These are phyloP conservation scores for Trametes sanguinea DNA, from an alignment of 768 basidiomycete species.

Conservation along the genomic window DNA sequence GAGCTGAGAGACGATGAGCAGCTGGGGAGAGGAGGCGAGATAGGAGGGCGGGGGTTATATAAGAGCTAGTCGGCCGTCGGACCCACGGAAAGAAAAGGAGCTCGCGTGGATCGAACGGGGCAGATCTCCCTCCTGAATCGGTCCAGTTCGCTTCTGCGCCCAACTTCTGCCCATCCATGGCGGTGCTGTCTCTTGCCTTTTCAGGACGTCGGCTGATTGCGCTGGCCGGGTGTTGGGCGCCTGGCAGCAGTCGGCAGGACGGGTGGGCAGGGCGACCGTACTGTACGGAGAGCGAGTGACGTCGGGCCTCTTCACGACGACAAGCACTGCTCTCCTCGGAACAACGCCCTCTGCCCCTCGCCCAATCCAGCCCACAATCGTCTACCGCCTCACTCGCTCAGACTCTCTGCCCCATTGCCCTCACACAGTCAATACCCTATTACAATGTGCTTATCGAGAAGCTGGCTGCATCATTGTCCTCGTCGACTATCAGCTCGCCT, in stretches of 20 bases:
- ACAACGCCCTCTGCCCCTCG: constrained; percentile 7
- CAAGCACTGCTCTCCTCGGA: constrained; percentile 4
- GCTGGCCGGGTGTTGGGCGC: background rate
- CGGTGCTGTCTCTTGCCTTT: constrained; percentile 1
- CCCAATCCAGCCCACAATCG: background rate
- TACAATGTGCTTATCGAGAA: too few species aligned
- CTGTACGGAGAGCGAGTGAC: constrained; percentile 3
- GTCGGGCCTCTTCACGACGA: background rate
- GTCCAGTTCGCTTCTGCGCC: too few species aligned
- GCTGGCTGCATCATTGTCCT: too few species aligned
- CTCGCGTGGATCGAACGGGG: too few species aligned
- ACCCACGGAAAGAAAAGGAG: background rate
- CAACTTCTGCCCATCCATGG: background rate
- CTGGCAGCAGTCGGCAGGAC: too few species aligned
- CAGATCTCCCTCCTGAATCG: too few species aligned
- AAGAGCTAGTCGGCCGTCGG: background rate
- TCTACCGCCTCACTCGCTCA: background rate
- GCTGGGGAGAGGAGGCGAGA: background rate
- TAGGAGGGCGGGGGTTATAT: background rate
- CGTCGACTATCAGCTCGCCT: background rate
- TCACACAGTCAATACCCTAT: background rate
- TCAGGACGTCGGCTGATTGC: constrained; percentile 4
- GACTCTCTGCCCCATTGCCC: background rate
- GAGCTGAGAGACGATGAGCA: constrained; percentile 1
- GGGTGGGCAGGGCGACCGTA: too few species aligned